A percentile compares a stretch with the other conserved stretches of the same genome.
These are phyloP conservation scores for Nakaseomyces uthaithaninus DNA, from an alignment of 1,139 yeast genomes.

Conservation along the genomic window DNA sequence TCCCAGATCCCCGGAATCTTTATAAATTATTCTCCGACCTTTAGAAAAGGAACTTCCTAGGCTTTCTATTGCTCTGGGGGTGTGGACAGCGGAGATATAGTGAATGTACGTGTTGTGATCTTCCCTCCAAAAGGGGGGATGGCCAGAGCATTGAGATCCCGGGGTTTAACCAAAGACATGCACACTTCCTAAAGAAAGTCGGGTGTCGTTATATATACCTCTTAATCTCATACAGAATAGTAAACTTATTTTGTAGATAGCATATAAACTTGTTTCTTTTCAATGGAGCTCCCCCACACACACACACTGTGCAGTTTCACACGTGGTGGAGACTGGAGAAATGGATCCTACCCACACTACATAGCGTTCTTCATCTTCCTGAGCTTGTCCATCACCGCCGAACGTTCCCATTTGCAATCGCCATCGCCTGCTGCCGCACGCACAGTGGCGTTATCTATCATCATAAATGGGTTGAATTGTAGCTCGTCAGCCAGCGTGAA, in stretches of 20 bases:
- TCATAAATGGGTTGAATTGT: conserved; percentile 82
- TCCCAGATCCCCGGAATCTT: conserved; percentile 13
- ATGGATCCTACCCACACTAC: conserved; percentile 21
- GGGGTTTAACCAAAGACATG: background rate
- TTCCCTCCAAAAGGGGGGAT: too few relatives aligned
- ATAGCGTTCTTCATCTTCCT: conserved; percentile 61
- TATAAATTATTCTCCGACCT: conserved; percentile 39
- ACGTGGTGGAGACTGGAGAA: too few relatives aligned
- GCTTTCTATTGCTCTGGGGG: conserved; percentile 40
- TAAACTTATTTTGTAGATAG: too few relatives aligned
- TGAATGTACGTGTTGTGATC: conserved; percentile 14
- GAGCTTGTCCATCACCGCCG: conserved; percentile 55
- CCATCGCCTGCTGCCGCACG: conserved; percentile 46
- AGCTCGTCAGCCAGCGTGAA: conserved; percentile 83
- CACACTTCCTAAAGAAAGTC: conserved; percentile 3
- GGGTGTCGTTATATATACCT: conserved; percentile 9
- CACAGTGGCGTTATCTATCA: conserved; percentile 52
- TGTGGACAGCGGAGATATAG: conserved; percentile 70
- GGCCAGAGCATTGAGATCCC: too few relatives aligned
- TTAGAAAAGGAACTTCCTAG: conserved; percentile 48
- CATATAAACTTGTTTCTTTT: too few relatives aligned
- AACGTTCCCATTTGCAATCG: conserved; percentile 35
- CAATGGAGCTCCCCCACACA: too few relatives aligned
- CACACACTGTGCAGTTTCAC: too few relatives aligned
- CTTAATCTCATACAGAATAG: too few relatives aligned